Percentiles rank a stretch among this genome's conserved stretches.
Evolutionary conservation across 176 grass and related monocot species (phyloP).

Genomic region (Aegilops speltoides): DNA sequence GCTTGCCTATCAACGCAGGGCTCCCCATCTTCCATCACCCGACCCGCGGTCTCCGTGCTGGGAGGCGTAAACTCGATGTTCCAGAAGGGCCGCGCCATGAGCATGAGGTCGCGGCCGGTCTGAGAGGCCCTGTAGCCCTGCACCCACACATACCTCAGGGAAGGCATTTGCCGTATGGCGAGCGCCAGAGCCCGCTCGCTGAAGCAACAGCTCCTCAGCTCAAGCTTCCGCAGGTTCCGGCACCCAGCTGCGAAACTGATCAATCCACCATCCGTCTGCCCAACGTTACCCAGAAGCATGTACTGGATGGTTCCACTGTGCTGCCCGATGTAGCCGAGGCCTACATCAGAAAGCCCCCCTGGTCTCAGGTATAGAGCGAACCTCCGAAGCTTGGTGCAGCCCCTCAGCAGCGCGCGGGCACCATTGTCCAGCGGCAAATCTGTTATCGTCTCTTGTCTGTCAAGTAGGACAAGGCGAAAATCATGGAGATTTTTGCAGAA

Average conservation of each 20-base stretch:
- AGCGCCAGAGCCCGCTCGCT: slow-evolving; percentile 70
- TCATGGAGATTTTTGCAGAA: slow-evolving; percentile 80
- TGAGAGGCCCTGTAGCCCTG: slow-evolving; percentile 74
- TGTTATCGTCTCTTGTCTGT: slow-evolving; percentile 70
- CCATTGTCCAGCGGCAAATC: slow-evolving; percentile 84
- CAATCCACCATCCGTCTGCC: slow-evolving; percentile 71
- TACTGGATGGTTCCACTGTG: slow-evolving; percentile 70
- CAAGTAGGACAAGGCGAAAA: slow-evolving; percentile 84
- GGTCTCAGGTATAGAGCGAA: slow-evolving; percentile 85
- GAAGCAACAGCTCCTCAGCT: slow-evolving; percentile 86
- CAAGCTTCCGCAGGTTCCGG: slow-evolving; percentile 68
- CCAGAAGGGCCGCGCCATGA: slow-evolving; percentile 80
- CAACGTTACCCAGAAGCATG: slow-evolving; percentile 84
- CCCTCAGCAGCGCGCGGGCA: slow-evolving; percentile 58
- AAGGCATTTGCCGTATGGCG: slow-evolving; percentile 48
- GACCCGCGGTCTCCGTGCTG: background rate
- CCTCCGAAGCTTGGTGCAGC: slow-evolving; percentile 73
- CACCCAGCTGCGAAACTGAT: slow-evolving; percentile 65
- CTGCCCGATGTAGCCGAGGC: slow-evolving; percentile 70
- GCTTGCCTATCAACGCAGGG: slow-evolving; percentile 48
- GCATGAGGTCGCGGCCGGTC: slow-evolving; percentile 58
- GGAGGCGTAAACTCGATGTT: slow-evolving; percentile 90
- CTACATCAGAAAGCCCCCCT: slow-evolving; percentile 85
- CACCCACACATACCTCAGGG: slow-evolving; percentile 82
- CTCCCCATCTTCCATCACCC: slow-evolving; percentile 37